A percentile compares a stretch with the other conserved stretches of the same genome.
Evolutionary conservation across 1,284 basidiomycete genomes (phyloP).

Genomic region (Salmacisia buchloeana): DNA sequence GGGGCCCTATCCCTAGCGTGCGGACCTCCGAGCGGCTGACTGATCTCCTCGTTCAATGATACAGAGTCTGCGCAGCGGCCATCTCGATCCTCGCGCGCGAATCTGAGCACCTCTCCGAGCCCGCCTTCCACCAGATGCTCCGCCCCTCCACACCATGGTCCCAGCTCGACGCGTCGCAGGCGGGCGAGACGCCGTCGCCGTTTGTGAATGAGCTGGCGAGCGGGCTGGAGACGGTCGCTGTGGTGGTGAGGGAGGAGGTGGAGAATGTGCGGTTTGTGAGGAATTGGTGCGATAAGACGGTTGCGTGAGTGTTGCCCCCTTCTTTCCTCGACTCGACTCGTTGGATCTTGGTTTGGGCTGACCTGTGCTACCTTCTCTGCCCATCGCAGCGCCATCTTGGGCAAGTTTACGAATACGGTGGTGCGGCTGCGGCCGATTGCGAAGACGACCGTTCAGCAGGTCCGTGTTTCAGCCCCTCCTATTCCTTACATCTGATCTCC

Average conservation of each 20-base stretch:
- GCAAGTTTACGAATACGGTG: slow-evolving; percentile 28
- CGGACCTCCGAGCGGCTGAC: not conserved
- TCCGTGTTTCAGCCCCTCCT: slow-evolving; percentile 9
- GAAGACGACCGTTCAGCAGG: slow-evolving; percentile 28
- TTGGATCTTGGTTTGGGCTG: not conserved
- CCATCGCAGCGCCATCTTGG: slow-evolving; percentile 18
- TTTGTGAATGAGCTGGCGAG: slow-evolving; percentile 42
- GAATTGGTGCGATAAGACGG: slow-evolving; percentile 46
- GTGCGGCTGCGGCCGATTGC: slow-evolving; percentile 39
- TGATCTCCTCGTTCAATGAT: not conserved
- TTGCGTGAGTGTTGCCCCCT: slow-evolving; percentile 13
- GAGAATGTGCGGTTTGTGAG: slow-evolving; percentile 47
- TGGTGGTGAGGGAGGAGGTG: slow-evolving; percentile 43
- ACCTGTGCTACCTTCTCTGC: not conserved
- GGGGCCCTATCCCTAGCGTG: not conserved
- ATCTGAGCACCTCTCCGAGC: slow-evolving; percentile 34
- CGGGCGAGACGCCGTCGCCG: slow-evolving; percentile 22
- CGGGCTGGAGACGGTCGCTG: slow-evolving; percentile 39
- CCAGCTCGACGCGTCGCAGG: slow-evolving; percentile 18
- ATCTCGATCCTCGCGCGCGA: slow-evolving; percentile 34
- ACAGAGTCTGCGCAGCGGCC: slow-evolving; percentile 30
- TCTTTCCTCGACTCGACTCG: not conserved
- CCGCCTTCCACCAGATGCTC: slow-evolving; percentile 40
- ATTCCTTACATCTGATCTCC: not conserved
- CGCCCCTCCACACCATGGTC: slow-evolving; percentile 37